Evolutionary conservation across 768 basidiomycete species (phyloP), one percentile per base, ranked within the genome.

Genomic region (Lentinula sp.): DNA sequence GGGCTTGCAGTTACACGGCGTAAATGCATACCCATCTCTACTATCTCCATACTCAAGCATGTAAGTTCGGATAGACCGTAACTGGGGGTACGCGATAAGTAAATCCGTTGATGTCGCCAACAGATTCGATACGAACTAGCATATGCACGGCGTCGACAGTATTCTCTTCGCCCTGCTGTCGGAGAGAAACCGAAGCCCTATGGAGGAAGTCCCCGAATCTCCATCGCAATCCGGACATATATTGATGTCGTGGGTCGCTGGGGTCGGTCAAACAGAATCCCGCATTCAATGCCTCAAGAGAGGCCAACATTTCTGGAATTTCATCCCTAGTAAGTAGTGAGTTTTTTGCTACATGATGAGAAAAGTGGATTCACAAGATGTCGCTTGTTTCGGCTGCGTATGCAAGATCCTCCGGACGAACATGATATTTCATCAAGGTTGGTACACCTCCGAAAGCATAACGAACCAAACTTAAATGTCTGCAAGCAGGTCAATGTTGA

Each of bases 91-190:
- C 6, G 4, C 13, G 15, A 7, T 13, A 20, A 32, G 45, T 32
- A 37, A 41, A 49, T 13, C 32, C 5, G 23, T 8, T 36, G 18
- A 20, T 35, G 7, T 33, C 12, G 12, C 20, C 39, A 36, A 18
- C 10, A 36, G 10, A 57, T 62, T 9, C 8, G 20, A 52, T 13
- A 73, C 83, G 59, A 65, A 89, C 90, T 60, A 91, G 75, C 69
- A 85, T 82, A 64, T 88, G 82, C 16, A 93, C 88, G 5, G 88
- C 86, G 71, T 95, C 93, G 7, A 95, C 84, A 2, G 86, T 88
- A 64, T 88, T 90, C 71, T 90, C 87, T 67, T 89, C 87, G 5
- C 90, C 90, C 71, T 91, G 90, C 62, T 83, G 79, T 39, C 81
- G 81, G 64, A 93, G 71, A 16, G 83, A 81, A 6, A 78, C 75